Base-by-base conservation (phyloP, 1,284 basidiomycete genomes). In the Melampsora abietis-canadensis region DNA sequence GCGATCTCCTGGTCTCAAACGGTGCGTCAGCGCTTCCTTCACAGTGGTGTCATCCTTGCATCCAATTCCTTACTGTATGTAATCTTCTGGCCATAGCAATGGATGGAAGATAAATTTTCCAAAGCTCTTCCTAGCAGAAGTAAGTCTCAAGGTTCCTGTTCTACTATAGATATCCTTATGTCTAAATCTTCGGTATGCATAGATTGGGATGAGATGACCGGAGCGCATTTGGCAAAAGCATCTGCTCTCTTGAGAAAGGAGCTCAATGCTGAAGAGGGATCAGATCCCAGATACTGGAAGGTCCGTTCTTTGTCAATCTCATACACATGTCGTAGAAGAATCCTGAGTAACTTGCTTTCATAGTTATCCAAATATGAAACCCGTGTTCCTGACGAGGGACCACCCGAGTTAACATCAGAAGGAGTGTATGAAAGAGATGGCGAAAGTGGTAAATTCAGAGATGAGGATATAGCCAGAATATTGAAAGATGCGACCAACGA, bases 51-150 rank as follows among this genome's bases (percentile, higher is more conserved):
- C n/a, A n/a, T 24, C 51, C 51, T 30, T 30, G 14, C 4, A 4
- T 4, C 0, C 24, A 57, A 57, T 57, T 3, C 8, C n/a, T 4
- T 57, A 12, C 51, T 57, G 6, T 51, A 0, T 24, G 12, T 57
- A 21, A 57, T 57, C 12, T 15, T 21, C 44, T 17, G 15, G n/a
- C 17, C 17, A 24, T 57, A 57, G 54, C 21, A 30, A 21, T 70
- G 68, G 68, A 59, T 70, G 17, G 68, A 70, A 30, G 60, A 70
- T 7, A 70, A 70, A 40, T 63, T 70, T 59, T 62, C 68, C 15
- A 70, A 70, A 64, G 68, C 60, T n/a, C 68, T 70, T 4, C 68
- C 68, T 31, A 70, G 68, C 60, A 59, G 68, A 14, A 63, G 68
- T 63, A 34, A 70, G 68, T 24, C 21, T n/a, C 54, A 24, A 57